A percentile compares a stretch with the other conserved stretches of the same genome.
These are phyloP conservation scores for Acanthamoeba royreba DNA, from an alignment of 208 protist species.

Conservation along the genomic window DNA sequence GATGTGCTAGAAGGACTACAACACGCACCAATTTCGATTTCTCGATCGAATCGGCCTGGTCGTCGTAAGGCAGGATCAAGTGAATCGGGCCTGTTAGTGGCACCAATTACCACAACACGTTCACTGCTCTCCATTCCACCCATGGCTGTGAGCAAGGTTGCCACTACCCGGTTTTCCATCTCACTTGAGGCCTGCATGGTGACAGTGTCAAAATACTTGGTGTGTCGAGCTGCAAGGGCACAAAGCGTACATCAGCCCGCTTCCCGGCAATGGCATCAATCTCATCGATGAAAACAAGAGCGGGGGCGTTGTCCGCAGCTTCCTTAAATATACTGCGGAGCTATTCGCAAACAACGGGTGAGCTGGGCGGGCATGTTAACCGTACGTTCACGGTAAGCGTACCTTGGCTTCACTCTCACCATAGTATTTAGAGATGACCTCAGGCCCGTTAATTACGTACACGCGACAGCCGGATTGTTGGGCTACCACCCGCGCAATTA, in stretches of 20 bases:
- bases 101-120: constrained; percentile 84
- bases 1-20: too few species aligned
- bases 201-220: constrained; percentile 76
- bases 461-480: constrained; percentile 44
- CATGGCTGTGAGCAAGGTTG: background rate
- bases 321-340: constrained; percentile 84
- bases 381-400: background rate
- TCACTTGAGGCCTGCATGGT: constrained; percentile 16
- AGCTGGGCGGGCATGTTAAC: background rate
- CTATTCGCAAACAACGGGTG: constrained; percentile 60
- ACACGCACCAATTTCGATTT: constrained; percentile 47
- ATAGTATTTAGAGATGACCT: background rate
- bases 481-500: constrained; percentile 78
- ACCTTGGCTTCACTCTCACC: background rate
- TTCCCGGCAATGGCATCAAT: constrained; percentile 28
- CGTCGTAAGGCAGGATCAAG: constrained; percentile 85
- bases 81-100: constrained; percentile 83
- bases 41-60: constrained; percentile 84
- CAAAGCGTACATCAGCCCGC: constrained; percentile 35
- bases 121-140: constrained; percentile 1
- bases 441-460: constrained; percentile 48
- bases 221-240: background rate
- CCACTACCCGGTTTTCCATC: constrained; percentile 65
- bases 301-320: constrained; percentile 63
- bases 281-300: constrained; percentile 49